These are phyloP conservation scores for Ganoderma sinense DNA, from an alignment of 1,284 basidiomycete genomes.

Conservation along the genomic window DNA sequence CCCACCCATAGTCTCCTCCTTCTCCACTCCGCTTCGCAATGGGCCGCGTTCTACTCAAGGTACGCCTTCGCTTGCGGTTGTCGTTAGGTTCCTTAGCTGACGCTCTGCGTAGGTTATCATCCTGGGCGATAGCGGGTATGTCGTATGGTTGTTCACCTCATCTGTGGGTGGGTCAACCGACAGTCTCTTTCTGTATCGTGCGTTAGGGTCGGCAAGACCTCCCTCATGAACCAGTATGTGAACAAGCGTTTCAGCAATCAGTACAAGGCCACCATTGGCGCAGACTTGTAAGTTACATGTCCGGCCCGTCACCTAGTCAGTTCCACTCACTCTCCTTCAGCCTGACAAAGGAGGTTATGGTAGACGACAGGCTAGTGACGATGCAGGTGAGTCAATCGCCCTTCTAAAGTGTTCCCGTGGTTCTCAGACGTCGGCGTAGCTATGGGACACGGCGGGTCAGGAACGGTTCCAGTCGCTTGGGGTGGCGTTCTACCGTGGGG, in stretches of 20 bases:
- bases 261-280: slow-evolving; percentile 98
- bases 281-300: slow-evolving; percentile 74
- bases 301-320: neutral
- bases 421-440: slow-evolving; percentile 50
- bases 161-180: slow-evolving; percentile 13
- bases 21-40: slow-evolving; percentile 47
- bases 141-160: slow-evolving; percentile 35
- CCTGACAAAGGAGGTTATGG: slow-evolving; percentile 98
- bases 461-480: slow-evolving; percentile 99
- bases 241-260: slow-evolving; percentile 99
- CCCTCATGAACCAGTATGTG: slow-evolving; percentile 99
- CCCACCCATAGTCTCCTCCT: slow-evolving; percentile 23
- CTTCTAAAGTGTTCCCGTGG: neutral
- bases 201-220: slow-evolving; percentile 96
- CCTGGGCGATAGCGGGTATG: slow-evolving; percentile 96
- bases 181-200: slow-evolving; percentile 14
- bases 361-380: slow-evolving; percentile 97
- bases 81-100: slow-evolving; percentile 18
- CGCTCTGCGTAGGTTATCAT: slow-evolving; percentile 85
- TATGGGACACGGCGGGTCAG: slow-evolving; percentile 99
- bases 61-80: slow-evolving; percentile 42
- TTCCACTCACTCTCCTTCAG: slow-evolving; percentile 48
- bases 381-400: slow-evolving; percentile 81
- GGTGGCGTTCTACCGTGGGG: slow-evolving; percentile 98
- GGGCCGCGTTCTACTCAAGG: slow-evolving; percentile 96